Conservation (phyloP, 768 basidiomycete genomes). For the Tylopilus sp. region DNA sequence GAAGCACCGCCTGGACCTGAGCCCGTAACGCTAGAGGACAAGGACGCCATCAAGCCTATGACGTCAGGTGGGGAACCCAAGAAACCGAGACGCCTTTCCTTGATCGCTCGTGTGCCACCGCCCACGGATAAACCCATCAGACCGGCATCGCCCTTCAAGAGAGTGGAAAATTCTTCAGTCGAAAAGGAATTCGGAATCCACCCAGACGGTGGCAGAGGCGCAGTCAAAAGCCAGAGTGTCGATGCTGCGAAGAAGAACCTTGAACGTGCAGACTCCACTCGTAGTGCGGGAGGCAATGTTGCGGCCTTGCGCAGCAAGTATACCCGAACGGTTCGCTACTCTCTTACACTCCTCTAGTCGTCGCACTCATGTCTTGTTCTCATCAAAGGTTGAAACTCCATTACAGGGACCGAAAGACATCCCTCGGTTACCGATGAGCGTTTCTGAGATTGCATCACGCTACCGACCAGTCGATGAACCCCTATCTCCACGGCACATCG, state of each 20-base stretch:
- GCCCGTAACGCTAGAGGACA: background rate
- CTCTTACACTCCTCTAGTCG: background rate
- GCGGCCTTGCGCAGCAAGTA: constrained; percentile 69
- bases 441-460: constrained; percentile 58
- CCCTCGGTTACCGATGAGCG: constrained; percentile 61
- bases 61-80: background rate
- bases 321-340: constrained; percentile 46
- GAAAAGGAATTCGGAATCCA: constrained; percentile 36
- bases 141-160: constrained; percentile 21
- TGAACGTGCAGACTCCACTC: constrained; percentile 52
- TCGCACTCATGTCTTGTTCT: constrained; percentile 4
- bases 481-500: constrained; percentile 38
- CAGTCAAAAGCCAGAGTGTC: constrained; percentile 28
- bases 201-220: constrained; percentile 13
- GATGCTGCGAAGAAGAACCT: constrained; percentile 34
- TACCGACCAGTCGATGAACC: constrained; percentile 49
- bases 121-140: constrained; percentile 16
- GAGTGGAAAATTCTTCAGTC: constrained; percentile 8
- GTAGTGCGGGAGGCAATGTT: constrained; percentile 56
- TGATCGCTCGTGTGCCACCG: constrained; percentile 17
- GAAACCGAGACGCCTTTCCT: constrained; percentile 20
- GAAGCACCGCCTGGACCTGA: background rate
- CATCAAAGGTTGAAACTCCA: constrained; percentile 43
- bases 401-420: constrained; percentile 60
- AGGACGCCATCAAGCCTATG: background rate